Evolutionary conservation across 768 basidiomycete genomes (phyloP), one percentile per base, ranked within the genome.

Genomic region (Coprinopsis sp.): DNA sequence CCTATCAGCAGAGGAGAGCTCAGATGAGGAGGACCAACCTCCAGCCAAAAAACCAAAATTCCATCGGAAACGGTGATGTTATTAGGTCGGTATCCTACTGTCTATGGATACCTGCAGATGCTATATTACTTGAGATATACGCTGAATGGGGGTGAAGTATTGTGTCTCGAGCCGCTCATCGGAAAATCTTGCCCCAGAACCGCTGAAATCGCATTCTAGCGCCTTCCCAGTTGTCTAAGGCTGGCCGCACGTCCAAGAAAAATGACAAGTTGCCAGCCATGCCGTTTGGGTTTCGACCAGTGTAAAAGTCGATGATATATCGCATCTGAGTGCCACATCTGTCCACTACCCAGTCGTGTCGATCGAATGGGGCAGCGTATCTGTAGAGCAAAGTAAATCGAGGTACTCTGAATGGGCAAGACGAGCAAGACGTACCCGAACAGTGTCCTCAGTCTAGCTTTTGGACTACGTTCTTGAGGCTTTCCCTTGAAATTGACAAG

Each of bases 241-340:
- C 95, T 1, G 96, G 96, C 33, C 96, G 78, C 14, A 88, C 92
- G 56, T 99, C 96, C 21, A 99, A 78, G 66, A 84, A 95, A 66
- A 99, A 98, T 0, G 92, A 90, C 12, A 89, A 65, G 46, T 79
- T 76, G 48, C 69, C 73, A 19, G 71, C 64, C 1, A 71, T 57
- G 10, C 78, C 56, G 11, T 64, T 69, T 21, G 69, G 58, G 36
- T 64, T 69, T 27, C 80, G 80, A 14, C 95, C 95, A 3, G 89
- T 87, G 70, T 99, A 99, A 66, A 98, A 99, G 67, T 99, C 96
- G 58, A 99, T 96, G 49, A 99, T 82, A 69, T 99, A 99, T 41
- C 95, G 84, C 61, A 92, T 74, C 47, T 80, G 82, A 7, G 78
- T 80, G 4, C 93, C 95, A 60, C 94, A 96, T 27, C 95, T 83